These are phyloP conservation scores for Leccinum incarnatum DNA, from an alignment of 768 basidiomycete genomes.

Conservation along the genomic window DNA sequence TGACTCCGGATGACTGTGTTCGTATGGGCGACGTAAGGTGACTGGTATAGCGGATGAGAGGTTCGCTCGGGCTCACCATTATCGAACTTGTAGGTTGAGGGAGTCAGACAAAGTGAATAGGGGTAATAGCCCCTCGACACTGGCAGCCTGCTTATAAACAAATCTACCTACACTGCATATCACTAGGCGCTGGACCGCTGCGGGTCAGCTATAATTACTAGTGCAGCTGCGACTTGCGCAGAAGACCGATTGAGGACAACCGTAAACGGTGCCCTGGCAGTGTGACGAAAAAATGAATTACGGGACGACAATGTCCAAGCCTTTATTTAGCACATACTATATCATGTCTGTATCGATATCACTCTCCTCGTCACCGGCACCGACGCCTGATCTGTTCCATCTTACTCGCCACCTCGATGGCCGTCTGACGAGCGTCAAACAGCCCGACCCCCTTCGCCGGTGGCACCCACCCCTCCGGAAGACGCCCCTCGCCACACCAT, in stretches of 20 bases:
- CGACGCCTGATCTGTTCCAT: constrained; percentile 23
- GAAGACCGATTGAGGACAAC: too few relatives aligned
- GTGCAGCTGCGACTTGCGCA: constrained; percentile 1
- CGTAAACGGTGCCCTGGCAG: neutral
- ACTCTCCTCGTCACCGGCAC: neutral
- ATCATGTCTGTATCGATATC: neutral
- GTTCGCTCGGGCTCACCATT: constrained; percentile 27
- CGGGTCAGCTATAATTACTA: neutral
- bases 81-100: neutral
- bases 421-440: constrained; percentile 25
- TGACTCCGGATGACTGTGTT: constrained; percentile 33
- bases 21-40: constrained; percentile 10
- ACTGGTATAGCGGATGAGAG: neutral
- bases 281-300: neutral
- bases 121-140: constrained; percentile 3
- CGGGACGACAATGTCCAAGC: neutral
- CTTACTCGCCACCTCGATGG: constrained; percentile 29
- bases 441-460: constrained; percentile 29
- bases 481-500: constrained; percentile 58
- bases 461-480: constrained; percentile 57
- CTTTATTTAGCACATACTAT: neutral
- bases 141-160: constrained; percentile 12
- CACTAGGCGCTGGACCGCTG: constrained; percentile 14
- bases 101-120: constrained; percentile 7
- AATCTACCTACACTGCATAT: neutral